Evolutionary conservation across 2,329 filamentous ascomycete species (phyloP).

Genomic region (Grosmannia clavigera): DNA sequence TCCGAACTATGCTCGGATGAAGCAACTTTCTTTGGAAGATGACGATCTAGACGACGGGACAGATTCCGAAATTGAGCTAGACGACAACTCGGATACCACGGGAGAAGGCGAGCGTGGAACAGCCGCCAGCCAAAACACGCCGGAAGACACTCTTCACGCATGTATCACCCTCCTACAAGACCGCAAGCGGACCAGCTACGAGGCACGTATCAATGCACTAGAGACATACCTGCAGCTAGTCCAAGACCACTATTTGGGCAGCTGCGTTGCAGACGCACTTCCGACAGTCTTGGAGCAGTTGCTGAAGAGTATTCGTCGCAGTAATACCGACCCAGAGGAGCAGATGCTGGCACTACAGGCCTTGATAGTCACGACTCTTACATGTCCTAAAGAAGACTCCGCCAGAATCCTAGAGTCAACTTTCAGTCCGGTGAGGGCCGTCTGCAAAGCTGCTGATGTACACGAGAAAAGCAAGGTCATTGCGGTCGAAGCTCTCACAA

Average conservation of each 20-base stretch:
- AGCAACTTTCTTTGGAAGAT: neutral
- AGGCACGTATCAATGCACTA: conserved; percentile 55
- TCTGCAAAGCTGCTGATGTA: conserved; percentile 55
- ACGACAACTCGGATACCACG: conserved; percentile 47
- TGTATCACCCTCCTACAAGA: conserved; percentile 59
- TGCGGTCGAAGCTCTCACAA: conserved; percentile 60
- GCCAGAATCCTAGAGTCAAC: conserved; percentile 54
- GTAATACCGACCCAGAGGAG: conserved; percentile 56
- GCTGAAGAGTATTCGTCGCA: conserved; percentile 56
- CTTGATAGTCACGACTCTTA: conserved; percentile 57
- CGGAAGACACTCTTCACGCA: conserved; percentile 40
- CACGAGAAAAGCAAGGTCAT: conserved; percentile 52
- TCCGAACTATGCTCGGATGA: neutral
- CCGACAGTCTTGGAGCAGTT: conserved; percentile 53
- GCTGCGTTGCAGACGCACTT: conserved; percentile 46
- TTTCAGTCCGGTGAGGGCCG: conserved; percentile 43
- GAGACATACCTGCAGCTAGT: conserved; percentile 51
- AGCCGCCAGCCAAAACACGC: conserved; percentile 32
- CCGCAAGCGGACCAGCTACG: conserved; percentile 65
- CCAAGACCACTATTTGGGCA: conserved; percentile 54
- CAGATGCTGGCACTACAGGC: conserved; percentile 59
- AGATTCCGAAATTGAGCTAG: conserved; percentile 33
- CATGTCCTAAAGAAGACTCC: conserved; percentile 35
- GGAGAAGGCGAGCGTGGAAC: conserved; percentile 21
- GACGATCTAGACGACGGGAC: conserved; percentile 17